Evolutionary conservation across 768 basidiomycete species (phyloP), one percentile per base, ranked within the genome.

Genomic region (Boletus barrowsii): DNA sequence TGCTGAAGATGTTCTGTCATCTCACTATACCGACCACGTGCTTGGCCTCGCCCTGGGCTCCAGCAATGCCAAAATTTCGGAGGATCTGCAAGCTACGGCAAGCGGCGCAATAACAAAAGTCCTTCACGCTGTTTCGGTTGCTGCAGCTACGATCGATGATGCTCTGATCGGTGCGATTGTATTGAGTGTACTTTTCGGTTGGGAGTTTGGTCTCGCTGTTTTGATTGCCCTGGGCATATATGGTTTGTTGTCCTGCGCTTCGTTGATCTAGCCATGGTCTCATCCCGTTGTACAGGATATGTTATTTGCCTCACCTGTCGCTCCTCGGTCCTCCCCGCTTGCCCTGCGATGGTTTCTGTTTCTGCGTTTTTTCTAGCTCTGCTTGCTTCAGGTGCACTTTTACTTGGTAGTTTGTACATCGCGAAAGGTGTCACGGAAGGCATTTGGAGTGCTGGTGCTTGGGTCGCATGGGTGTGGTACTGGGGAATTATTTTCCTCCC

Each of bases 1-100:
- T 67, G 90, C 89, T 0, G 91, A 95, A 65, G 74, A 86, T 62
- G 82, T 82, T 81, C 58, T 54, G 73, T 63, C 42, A 4, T 51
- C 48, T 41, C 75, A 94, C 49, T 88, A 92, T 10, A 91, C 90
- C 72, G 83, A 93, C 55, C 94, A 96, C 63, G 72, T 97, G 3
- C 77, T 98, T 10, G 89, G 91, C 56, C 82, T 98, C 5, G 90
- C 90, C 2, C 84, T 94, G 58, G 80, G 87, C 5, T 93, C 92
- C 88, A 66, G 88, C 83, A 6, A 86, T 80, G 51, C 79, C 86
- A 45, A 93, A 89, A 75, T 91, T 10, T n/a, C 93, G 2, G 93
- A 92, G 26, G 91, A 70, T 29, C 72, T 63, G 24, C 46, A 55
- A 32, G 42, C 50, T 44, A 49, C 53, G 2, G 9, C 54, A 17